Evolutionary conservation across 2,329 filamentous ascomycete genomes (phyloP).

Genomic region (Pseudogymnoascus sp.): DNA sequence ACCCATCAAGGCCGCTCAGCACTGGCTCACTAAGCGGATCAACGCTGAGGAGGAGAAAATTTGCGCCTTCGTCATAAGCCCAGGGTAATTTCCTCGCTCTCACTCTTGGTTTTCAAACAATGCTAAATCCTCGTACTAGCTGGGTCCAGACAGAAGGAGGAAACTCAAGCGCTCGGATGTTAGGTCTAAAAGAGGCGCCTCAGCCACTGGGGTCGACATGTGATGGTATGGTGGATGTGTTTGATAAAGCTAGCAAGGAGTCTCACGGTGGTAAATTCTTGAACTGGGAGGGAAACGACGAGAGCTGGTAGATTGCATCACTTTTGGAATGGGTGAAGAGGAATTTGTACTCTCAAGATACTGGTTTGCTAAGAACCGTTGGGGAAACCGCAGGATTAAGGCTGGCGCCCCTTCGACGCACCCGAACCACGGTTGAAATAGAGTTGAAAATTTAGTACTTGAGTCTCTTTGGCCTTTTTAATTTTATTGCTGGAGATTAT

Average conservation of each 20-base stretch:
- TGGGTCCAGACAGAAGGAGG: slow-evolving; percentile 22
- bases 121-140: slow-evolving; percentile 13
- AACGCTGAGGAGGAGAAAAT: slow-evolving; percentile 19
- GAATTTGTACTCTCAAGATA: background rate
- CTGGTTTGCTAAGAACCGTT: background rate
- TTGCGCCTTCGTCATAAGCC: slow-evolving; percentile 18
- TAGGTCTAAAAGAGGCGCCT: slow-evolving; percentile 16
- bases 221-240: slow-evolving; percentile 13
- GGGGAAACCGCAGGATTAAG: background rate
- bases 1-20: slow-evolving; percentile 26
- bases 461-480: background rate
- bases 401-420: background rate
- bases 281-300: slow-evolving; percentile 8
- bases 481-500: background rate
- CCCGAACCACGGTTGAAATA: background rate
- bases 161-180: slow-evolving; percentile 16
- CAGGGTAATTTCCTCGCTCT: slow-evolving; percentile 13
- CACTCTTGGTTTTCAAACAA: background rate
- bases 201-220: slow-evolving; percentile 17
- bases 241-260: slow-evolving; percentile 12
- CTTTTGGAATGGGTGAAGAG: background rate
- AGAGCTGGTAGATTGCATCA: slow-evolving; percentile 7
- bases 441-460: background rate
- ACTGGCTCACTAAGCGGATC: slow-evolving; percentile 26
- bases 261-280: slow-evolving; percentile 13